Conservation (phyloP, 2,329 filamentous ascomycete genomes). For the Fusarium sp. region DNA sequence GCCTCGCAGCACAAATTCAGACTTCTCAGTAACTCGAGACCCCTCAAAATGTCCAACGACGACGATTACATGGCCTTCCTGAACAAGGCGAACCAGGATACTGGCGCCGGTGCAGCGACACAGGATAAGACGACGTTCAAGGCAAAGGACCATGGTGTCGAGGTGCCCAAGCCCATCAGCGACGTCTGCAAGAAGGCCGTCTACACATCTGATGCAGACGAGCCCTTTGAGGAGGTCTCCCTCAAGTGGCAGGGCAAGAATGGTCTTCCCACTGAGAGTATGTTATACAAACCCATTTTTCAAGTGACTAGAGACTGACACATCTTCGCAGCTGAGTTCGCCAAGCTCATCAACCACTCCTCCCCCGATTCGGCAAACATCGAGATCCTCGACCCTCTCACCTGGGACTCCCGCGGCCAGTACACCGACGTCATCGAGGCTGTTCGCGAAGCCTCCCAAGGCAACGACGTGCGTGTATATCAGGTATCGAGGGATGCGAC, state of each 20-base stretch:
- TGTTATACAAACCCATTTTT: constrained; percentile 45
- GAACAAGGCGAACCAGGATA: constrained; percentile 87
- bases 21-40: constrained; percentile 41
- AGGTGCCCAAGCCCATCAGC: constrained; percentile 73
- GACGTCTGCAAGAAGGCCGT: constrained; percentile 68
- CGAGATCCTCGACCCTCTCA: constrained; percentile 74
- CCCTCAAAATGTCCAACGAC: constrained; percentile 77
- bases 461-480: constrained; percentile 82
- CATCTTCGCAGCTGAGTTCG: constrained; percentile 73
- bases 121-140: constrained; percentile 61
- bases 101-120: constrained; percentile 53
- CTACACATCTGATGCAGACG: constrained; percentile 87
- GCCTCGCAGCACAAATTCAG: constrained; percentile 13
- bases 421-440: constrained; percentile 80
- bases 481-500: constrained; percentile 74
- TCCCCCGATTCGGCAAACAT: constrained; percentile 69
- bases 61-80: constrained; percentile 88
- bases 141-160: constrained; percentile 66
- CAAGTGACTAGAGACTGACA: constrained; percentile 12
- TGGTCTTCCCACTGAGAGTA: constrained; percentile 74
- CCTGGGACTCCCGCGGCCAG: constrained; percentile 81
- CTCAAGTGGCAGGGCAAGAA: constrained; percentile 70
- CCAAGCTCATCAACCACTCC: constrained; percentile 74
- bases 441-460: constrained; percentile 73
- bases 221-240: constrained; percentile 84